These are phyloP conservation scores for Sporothrix sp. DNA, from an alignment of 2,329 filamentous ascomycete genomes.

Conservation along the genomic window DNA sequence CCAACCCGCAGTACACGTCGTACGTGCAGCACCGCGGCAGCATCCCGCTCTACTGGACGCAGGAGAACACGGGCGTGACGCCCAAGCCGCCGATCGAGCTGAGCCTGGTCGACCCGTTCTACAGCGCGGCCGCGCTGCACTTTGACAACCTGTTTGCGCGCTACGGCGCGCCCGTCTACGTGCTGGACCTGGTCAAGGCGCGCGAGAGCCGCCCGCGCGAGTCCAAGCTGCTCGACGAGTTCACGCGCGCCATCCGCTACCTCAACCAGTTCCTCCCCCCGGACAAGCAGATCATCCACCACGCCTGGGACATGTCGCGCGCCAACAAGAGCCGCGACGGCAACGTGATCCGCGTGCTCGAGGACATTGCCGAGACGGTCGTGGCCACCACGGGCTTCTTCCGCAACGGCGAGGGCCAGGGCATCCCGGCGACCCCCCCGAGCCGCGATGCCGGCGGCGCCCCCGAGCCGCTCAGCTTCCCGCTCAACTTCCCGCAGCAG, in stretches of 20 bases:
- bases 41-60: conserved; percentile 94
- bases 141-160: conserved; percentile 91
- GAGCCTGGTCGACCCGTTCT: conserved; percentile 93
- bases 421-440: conserved; percentile 28
- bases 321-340: conserved; percentile 86
- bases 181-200: conserved; percentile 82
- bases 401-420: conserved; percentile 71
- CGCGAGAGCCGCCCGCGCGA: conserved; percentile 83
- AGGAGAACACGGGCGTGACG: conserved; percentile 88
- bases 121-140: conserved; percentile 82
- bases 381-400: conserved; percentile 85
- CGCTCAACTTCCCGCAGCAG: conserved; percentile 22
- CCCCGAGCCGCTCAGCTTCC: no score
- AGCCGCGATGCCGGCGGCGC: no score
- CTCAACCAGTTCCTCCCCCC: conserved; percentile 86
- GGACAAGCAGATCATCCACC: conserved; percentile 80
- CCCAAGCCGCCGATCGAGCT: conserved; percentile 95
- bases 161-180: conserved; percentile 87
- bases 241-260: conserved; percentile 77
- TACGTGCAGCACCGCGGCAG: conserved; percentile 96
- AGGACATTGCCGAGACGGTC: conserved; percentile 81
- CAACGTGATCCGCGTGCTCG: conserved; percentile 87
- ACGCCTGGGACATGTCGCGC: conserved; percentile 96
- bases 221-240: conserved; percentile 81
- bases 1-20: conserved; percentile 86